Conservation (phyloP, 164 flowering plant species). For the Umbellularia californica region DNA sequence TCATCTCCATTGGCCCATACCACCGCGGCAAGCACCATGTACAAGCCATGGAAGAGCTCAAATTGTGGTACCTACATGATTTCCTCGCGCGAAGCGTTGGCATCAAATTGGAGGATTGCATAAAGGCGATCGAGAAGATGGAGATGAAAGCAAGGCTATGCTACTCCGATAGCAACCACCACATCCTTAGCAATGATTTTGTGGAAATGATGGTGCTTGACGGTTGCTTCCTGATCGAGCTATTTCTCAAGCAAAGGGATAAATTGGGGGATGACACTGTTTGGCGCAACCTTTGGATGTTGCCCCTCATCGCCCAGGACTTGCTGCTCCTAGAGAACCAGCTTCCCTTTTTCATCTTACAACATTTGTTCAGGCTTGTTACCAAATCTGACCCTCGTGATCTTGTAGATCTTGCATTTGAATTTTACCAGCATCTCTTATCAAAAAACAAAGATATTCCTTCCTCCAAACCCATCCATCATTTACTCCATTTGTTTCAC, state of each 20-base stretch:
- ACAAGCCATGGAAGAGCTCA: background rate
- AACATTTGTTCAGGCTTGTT: background rate
- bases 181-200: background rate
- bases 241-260: background rate
- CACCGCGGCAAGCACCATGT: background rate
- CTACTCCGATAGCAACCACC: background rate
- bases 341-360: slow-evolving; percentile 8
- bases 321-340: slow-evolving; percentile 7
- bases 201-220: background rate
- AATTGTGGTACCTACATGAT: background rate
- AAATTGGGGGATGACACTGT: background rate
- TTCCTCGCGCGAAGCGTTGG: background rate
- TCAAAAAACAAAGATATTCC: background rate
- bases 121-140: background rate
- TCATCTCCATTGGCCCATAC: slow-evolving; percentile 2
- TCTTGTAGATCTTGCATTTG: background rate
- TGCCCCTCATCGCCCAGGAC: background rate
- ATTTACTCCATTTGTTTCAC: slow-evolving; percentile 4
- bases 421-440: background rate
- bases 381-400: background rate
- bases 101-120: background rate
- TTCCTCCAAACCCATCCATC: background rate
- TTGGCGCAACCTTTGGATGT: background rate
- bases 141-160: background rate
- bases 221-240: slow-evolving; percentile 2